phyloP scores from a whole-genome alignment of 352 stramenopile genomes.

The Globisporangium sylvaticum region DNA sequence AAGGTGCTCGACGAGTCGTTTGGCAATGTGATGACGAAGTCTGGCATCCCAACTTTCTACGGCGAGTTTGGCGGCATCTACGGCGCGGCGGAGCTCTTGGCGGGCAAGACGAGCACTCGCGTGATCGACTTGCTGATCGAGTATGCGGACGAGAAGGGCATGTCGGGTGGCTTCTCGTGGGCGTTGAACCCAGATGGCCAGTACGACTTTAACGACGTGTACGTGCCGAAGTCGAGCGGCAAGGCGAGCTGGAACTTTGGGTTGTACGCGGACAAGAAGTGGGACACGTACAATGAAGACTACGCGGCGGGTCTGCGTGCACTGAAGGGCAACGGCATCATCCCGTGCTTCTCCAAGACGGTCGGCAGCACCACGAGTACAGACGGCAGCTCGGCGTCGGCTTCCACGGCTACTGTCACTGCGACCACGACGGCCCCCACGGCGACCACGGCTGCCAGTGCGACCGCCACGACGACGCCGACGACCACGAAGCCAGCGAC shows the following conservation, averaged over 20 bases:
- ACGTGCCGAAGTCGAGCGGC: constrained; percentile 36
- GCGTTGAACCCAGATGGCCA: constrained; percentile 71
- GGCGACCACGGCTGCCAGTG: constrained; percentile 16
- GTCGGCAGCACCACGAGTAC: constrained; percentile 28
- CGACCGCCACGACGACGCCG: constrained; percentile 16
- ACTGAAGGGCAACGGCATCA: constrained; percentile 68
- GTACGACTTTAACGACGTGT: constrained; percentile 78
- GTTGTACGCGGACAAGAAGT: constrained; percentile 66
- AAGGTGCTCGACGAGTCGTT: constrained; percentile 67
- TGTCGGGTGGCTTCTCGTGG: constrained; percentile 79
- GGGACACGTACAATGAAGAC: constrained; percentile 66
- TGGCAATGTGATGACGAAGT: constrained; percentile 44
- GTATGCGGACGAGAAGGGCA: constrained; percentile 59
- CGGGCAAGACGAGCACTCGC: constrained; percentile 61
- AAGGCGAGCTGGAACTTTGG: constrained; percentile 55
- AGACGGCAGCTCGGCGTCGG: constrained; percentile 21
- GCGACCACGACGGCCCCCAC: constrained; percentile 25
- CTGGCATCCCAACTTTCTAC: constrained; percentile 61
- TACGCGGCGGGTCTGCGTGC: constrained; percentile 54
- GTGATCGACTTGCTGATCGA: constrained; percentile 69
- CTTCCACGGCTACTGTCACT: constrained; percentile 10
- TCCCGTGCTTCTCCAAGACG: constrained; percentile 60
- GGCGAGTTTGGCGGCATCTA: constrained; percentile 85
- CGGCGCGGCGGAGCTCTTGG: constrained; percentile 43
- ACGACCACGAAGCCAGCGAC: constrained; percentile 3